Conservation (phyloP, 1,284 basidiomycete species). For the Tilletia indica region DNA sequence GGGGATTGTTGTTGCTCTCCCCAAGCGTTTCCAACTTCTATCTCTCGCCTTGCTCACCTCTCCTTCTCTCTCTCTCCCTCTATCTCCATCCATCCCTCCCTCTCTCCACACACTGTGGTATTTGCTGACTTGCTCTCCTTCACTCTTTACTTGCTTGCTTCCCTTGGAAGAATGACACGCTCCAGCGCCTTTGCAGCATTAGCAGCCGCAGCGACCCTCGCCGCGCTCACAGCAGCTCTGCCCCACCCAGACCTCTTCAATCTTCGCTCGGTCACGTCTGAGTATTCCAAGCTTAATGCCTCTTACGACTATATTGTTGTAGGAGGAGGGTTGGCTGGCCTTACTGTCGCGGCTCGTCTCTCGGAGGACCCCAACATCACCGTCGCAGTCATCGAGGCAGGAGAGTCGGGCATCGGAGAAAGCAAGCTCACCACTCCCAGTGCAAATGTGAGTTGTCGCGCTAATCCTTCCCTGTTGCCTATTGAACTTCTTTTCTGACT, state of each 20-base stretch:
- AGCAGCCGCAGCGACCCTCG: not conserved
- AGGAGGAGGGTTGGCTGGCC: conserved; percentile 64
- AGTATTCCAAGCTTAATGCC: conserved; percentile 4
- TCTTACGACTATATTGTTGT: conserved; percentile 31
- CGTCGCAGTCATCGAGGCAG: conserved; percentile 61
- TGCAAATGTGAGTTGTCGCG: conserved; percentile 6
- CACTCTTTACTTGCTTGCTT: too few relatives aligned
- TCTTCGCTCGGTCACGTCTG: not conserved
- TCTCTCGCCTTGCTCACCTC: too few relatives aligned
- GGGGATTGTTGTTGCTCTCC: too few relatives aligned
- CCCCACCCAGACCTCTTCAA: not conserved
- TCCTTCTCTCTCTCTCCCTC: too few relatives aligned
- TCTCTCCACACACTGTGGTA: too few relatives aligned
- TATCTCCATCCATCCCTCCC: too few relatives aligned
- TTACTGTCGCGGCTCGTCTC: conserved; percentile 43
- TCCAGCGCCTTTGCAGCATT: not conserved
- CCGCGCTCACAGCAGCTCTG: not conserved
- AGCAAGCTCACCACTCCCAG: conserved; percentile 16
- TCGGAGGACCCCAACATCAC: conserved; percentile 39
- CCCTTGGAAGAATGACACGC: too few relatives aligned
- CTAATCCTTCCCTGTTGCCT: not conserved
- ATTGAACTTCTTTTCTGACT: not conserved
- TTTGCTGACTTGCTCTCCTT: too few relatives aligned
- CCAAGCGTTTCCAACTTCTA: too few relatives aligned
- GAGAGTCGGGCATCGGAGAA: conserved; percentile 35